Evolutionary conservation across 495 filamentous ascomycete genomes (phyloP), one percentile per base, ranked within the genome.

Genomic region (Haplographium delicatum): DNA sequence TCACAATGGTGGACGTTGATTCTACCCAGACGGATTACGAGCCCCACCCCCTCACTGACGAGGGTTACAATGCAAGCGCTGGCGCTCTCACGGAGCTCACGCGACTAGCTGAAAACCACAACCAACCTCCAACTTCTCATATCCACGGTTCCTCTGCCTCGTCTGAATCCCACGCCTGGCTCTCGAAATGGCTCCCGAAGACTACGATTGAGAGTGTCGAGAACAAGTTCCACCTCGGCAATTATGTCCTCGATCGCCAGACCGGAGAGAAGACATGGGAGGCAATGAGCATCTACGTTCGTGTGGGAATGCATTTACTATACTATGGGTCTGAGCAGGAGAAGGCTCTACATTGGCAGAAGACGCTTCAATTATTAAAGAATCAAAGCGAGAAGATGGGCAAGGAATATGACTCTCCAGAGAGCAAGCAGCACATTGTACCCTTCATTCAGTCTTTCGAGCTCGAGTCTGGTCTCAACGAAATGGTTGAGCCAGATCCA

Each of bases 221-320:
- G 46, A 51, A 50, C 26, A 49, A 59, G 19, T 68, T 65, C 53
- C 67, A 72, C 46, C 44, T 72, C 49, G 68, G 68, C 34, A 72
- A 72, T 53, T 70, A 68, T 55, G 66, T 72, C 9, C 63, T 70
- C n/a, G 68, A 70, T 48, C 64, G 68, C 13, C 33, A 59, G 30
- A 70, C 68, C 4, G 63, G 65, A 3, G 50, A 60, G 40, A 68
- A 67, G 58, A 56, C 47, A 23, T 71, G 64, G 28, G 68, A 71
- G 35, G 53, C 67, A 18, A 71, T 71, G 68, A 66, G 64, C 50
- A 65, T 72, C 47, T 72, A 72, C 45, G 68, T 72, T n/a, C 65
- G 68, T 3, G 43, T 70, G 5, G 68, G 68, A n/a, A 72, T 72
- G 68, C 68, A 72, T 44, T 52, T 70, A 2, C 63, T 71, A 16